A percentile compares a stretch with the other conserved stretches of the same genome.
These are phyloP conservation scores for Eucalyptus coolabah DNA, from an alignment of 345 rosid genomes.

Conservation along the genomic window DNA sequence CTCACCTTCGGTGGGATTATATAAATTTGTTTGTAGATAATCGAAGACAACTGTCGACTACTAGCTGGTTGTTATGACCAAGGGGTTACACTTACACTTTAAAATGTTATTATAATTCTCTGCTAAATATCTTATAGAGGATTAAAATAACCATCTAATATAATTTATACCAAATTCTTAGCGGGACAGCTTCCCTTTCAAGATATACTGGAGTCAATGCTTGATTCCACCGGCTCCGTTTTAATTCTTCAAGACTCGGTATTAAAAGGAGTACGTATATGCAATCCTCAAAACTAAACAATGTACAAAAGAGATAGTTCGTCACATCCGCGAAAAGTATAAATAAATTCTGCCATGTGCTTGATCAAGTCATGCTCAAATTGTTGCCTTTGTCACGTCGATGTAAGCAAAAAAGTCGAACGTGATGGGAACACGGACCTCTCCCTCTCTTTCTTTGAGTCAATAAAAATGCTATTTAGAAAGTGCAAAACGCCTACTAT, in stretches of 20 bases:
- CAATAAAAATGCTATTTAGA: not conserved
- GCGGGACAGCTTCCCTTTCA: not conserved
- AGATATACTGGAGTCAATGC: not conserved
- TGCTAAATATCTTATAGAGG: too few species aligned
- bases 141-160: not conserved
- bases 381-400: not conserved
- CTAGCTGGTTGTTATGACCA: not conserved
- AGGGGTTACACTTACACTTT: not conserved
- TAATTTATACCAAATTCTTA: not conserved
- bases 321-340: not conserved
- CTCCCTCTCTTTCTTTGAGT: not conserved
- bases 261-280: not conserved
- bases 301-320: not conserved
- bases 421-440: not conserved
- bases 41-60: not conserved
- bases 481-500: not conserved
- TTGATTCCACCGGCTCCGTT: not conserved
- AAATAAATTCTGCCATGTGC: not conserved
- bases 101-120: too few species aligned
- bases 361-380: not conserved
- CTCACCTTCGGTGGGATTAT: too few species aligned
- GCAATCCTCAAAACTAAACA: not conserved
- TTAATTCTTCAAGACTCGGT: not conserved
- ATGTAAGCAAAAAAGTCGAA: not conserved
- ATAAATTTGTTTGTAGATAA: too few species aligned